These are phyloP conservation scores for Apophysomyces variabilis DNA, from an alignment of 371 early-diverging fungal genomes.

Conservation along the genomic window DNA sequence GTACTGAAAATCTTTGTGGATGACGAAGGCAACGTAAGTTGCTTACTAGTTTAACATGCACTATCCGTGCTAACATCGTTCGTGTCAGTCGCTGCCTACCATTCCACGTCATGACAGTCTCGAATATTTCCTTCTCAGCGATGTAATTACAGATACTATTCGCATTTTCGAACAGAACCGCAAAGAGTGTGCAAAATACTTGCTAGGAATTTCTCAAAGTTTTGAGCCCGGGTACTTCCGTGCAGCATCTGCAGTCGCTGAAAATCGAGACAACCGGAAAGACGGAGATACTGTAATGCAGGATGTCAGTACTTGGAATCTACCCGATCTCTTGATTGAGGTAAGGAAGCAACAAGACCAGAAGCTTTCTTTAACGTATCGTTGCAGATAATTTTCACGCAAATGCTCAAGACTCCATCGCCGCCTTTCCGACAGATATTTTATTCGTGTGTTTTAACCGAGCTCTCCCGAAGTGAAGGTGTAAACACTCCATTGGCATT, in stretches of 20 bases:
- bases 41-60: too few relatives aligned
- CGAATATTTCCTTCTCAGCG: conserved; percentile 78
- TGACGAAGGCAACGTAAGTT: conserved; percentile 34
- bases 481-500: conserved; percentile 69
- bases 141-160: conserved; percentile 78
- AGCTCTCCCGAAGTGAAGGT: conserved; percentile 78
- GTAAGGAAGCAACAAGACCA: conserved; percentile 20
- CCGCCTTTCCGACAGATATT: conserved; percentile 72
- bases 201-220: conserved; percentile 63
- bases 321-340: conserved; percentile 46
- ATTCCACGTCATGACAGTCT: conserved; percentile 62
- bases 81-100: conserved; percentile 28
- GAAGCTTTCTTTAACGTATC: neutral
- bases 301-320: conserved; percentile 33
- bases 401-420: conserved; percentile 73
- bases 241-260: conserved; percentile 26
- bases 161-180: conserved; percentile 80
- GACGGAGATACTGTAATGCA: conserved; percentile 29
- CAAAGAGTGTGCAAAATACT: conserved; percentile 78
- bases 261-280: conserved; percentile 19
- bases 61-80: neutral
- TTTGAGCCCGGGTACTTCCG: conserved; percentile 65
- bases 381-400: conserved; percentile 56
- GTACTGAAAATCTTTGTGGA: conserved; percentile 54
- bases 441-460: conserved; percentile 82